Evolutionary conservation across 2,329 filamentous ascomycete genomes (phyloP).

Genomic region (Sporothrix phasma): DNA sequence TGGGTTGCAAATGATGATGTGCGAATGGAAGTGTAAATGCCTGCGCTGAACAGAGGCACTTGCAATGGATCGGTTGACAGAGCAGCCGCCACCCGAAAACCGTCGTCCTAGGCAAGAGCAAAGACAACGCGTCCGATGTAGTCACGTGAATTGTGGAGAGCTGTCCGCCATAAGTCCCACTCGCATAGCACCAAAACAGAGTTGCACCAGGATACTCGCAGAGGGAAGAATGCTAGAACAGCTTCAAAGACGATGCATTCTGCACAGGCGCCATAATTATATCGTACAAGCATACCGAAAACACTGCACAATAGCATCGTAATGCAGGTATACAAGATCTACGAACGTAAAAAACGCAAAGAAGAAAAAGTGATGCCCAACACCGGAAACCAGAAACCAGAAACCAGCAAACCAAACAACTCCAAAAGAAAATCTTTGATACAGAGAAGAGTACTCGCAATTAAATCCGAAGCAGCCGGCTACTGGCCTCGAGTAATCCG

Average conservation of each 20-base stretch:
- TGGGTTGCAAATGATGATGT: not conserved
- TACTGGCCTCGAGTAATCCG: conserved; percentile 20
- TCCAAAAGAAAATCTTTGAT: not conserved
- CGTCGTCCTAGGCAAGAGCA: conserved; percentile 3
- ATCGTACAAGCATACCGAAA: not conserved
- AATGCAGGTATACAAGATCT: not conserved
- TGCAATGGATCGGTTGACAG: not conserved
- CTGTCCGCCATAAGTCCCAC: not conserved
- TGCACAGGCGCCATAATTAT: not conserved
- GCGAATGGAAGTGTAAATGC: not conserved
- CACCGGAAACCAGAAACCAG: too few species aligned
- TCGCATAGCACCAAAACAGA: too few species aligned
- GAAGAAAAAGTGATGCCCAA: not conserved
- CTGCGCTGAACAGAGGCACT: not conserved
- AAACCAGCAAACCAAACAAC: not conserved
- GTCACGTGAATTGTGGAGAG: conserved; percentile 10
- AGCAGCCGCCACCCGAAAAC: not conserved
- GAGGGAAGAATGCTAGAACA: too few species aligned
- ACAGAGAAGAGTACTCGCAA: not conserved
- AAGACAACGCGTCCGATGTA: conserved; percentile 8
- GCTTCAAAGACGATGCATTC: not conserved
- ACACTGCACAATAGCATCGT: not conserved
- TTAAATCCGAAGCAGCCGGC: not conserved
- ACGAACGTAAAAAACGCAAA: not conserved
- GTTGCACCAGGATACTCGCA: not conserved